These are phyloP conservation scores for Aspergillus taichungensis DNA, from an alignment of 495 filamentous ascomycete species.

Conservation along the genomic window DNA sequence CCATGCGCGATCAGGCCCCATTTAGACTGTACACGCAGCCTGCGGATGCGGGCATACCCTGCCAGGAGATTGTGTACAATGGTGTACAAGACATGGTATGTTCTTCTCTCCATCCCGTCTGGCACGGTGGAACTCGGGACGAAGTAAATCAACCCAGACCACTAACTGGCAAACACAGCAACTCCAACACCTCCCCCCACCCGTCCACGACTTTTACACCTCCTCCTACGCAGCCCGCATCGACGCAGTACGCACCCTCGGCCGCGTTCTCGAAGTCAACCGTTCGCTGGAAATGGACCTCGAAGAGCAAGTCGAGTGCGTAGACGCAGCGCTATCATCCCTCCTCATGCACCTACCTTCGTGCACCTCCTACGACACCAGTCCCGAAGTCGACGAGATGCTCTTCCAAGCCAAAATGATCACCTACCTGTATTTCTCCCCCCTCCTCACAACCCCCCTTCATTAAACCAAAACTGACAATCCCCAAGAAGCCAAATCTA, in stretches of 20 bases:
- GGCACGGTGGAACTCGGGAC: too few species aligned
- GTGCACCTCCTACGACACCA: slow-evolving; percentile 43
- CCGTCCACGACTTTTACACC: background rate
- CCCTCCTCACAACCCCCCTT: background rate
- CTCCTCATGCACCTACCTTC: slow-evolving; percentile 60
- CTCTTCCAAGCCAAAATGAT: slow-evolving; percentile 77
- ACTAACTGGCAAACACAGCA: too few species aligned
- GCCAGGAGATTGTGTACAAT: slow-evolving; percentile 13
- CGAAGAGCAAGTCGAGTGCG: slow-evolving; percentile 23
- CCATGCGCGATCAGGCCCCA: slow-evolving; percentile 12
- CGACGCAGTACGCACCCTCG: slow-evolving; percentile 53
- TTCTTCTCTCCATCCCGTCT: too few species aligned
- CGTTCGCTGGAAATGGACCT: slow-evolving; percentile 7
- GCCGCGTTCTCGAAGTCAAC: slow-evolving; percentile 51
- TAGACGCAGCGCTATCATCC: slow-evolving; percentile 59
- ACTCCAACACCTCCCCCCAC: background rate
- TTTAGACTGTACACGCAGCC: slow-evolving; percentile 26
- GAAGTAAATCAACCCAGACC: too few species aligned
- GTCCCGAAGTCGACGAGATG: slow-evolving; percentile 63
- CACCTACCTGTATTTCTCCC: slow-evolving; percentile 13
- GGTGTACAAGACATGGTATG: background rate
- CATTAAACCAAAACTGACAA: background rate
- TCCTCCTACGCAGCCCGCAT: slow-evolving; percentile 25
- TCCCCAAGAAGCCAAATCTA: slow-evolving; percentile 49
- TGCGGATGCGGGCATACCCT: slow-evolving; percentile 21